Evolutionary conservation across 1,139 yeast genomes (phyloP).

Genomic region (Tardiomyces blankii): DNA sequence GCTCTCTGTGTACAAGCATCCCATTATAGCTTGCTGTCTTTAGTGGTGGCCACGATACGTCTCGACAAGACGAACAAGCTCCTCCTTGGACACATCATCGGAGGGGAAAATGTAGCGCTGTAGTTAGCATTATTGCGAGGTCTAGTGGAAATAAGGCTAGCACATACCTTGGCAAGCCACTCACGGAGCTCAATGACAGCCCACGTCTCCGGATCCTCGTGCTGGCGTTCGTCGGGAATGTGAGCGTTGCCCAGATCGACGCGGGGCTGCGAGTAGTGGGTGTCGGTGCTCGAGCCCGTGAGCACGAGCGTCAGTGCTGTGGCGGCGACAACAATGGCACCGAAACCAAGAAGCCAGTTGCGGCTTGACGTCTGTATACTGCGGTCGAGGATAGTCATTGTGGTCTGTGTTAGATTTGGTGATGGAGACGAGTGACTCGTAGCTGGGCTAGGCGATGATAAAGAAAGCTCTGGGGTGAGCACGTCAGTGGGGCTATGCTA

Average conservation of each 20-base stretch:
- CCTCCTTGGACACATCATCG: constrained; percentile 12
- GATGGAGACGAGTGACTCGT: too few species aligned
- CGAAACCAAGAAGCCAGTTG: neutral
- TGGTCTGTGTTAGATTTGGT: neutral
- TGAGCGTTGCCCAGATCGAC: neutral
- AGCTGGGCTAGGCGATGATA: too few species aligned
- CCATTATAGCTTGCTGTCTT: too few species aligned
- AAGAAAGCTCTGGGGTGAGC: too few species aligned
- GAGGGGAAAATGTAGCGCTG: constrained; percentile 18
- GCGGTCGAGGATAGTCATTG: neutral
- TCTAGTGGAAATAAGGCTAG: neutral
- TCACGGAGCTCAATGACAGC: constrained; percentile 11
- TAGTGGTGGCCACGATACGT: neutral
- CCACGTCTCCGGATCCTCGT: constrained; percentile 14
- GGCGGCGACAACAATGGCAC: neutral
- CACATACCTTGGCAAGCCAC: constrained; percentile 15
- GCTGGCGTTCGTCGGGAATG: constrained; percentile 4
- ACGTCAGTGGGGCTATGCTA: too few species aligned
- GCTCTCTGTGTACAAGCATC: too few species aligned
- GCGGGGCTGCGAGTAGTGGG: neutral
- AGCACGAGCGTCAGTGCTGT: neutral
- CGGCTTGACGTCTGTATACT: neutral
- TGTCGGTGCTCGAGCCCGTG: neutral
- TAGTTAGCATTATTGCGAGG: neutral
- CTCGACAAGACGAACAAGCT: constrained; percentile 9